Base-by-base conservation (phyloP, 768 basidiomycete genomes). In the Suillus subaureus region DNA sequence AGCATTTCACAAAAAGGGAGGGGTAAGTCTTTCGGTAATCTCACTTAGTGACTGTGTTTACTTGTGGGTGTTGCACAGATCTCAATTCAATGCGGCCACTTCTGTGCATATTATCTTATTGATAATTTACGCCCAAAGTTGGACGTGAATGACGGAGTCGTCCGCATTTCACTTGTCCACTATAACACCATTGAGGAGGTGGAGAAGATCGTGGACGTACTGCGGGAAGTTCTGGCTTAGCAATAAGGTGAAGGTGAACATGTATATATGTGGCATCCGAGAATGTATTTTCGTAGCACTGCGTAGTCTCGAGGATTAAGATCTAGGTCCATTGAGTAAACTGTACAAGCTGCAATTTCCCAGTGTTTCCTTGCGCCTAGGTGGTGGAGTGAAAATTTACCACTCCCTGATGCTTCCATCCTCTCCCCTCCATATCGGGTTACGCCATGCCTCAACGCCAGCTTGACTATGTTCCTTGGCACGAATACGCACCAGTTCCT, bases 101-200 rank as follows among this genome's bases (percentile, higher is more conserved):
- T 89, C 71, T 91, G 92, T 71, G 90, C 92, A 2, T 89, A 89
- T 71, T 86, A 84, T 0, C 77, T 92, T 21, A 77, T 90, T 9
- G 79, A 82, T 12, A 76, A 77, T 35, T 76, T 90, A 15, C 74
- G 72, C n/a, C 89, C 90, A 16, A 86, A 85, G 67, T 64, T 90
- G 55, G 85, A 90, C 68, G 71, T 81, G 0, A 80, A 82, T 0
- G 90, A 92, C 66, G 90, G 87, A 0, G 87, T 91, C 3, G 88
- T 92, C 26, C 84, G 92, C 4, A 86, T 93, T 62, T 92, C 90
- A 2, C 73, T 93, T 33, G 90, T 92, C 31, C 92, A 93, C 70
- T 92, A 93, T 70, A 92, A 93, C 70, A 93, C 92, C 0, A 78
- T 89, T 4, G 83, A 87, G 65, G 90, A 93, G 70, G 90, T 91